These are phyloP conservation scores for Lecanicillium sp. DNA, from an alignment of 2,329 filamentous ascomycete species.

Conservation along the genomic window DNA sequence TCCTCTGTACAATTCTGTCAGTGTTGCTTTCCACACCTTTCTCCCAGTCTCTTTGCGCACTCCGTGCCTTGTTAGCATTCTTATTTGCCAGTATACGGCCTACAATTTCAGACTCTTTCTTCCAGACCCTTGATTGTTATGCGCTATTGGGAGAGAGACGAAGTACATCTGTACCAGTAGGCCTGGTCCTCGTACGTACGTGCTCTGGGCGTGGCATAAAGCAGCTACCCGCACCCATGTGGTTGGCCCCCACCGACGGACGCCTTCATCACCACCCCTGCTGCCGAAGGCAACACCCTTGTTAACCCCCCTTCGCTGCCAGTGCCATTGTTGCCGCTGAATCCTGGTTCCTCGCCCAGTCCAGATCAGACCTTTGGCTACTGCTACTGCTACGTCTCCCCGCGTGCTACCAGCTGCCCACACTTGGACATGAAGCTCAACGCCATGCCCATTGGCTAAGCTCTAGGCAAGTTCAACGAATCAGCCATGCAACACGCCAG, in stretches of 20 bases:
- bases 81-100: too few relatives aligned
- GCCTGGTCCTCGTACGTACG: too few relatives aligned
- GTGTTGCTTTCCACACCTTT: too few relatives aligned
- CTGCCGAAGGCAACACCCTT: conserved; percentile 4
- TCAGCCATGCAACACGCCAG: background rate
- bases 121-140: too few relatives aligned
- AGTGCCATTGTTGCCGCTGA: conserved; percentile 4
- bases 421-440: conserved; percentile 7
- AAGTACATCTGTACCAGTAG: too few relatives aligned
- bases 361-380: background rate
- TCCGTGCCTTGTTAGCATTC: too few relatives aligned
- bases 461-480: conserved; percentile 1
- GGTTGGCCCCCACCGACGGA: conserved; percentile 9
- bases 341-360: background rate
- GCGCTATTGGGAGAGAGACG: too few relatives aligned
- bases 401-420: conserved; percentile 6
- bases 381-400: conserved; percentile 4
- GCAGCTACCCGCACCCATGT: conserved; percentile 7
- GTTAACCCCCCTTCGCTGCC: background rate
- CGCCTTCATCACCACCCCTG: conserved; percentile 8
- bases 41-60: too few relatives aligned
- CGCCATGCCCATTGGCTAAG: conserved; percentile 5
- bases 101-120: too few relatives aligned
- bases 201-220: too few relatives aligned
- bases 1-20: too few relatives aligned